Evolutionary conservation across 2,329 filamentous ascomycete species (phyloP), one percentile per base, ranked within the genome.

Genomic region (Colletotrichum liriopes): DNA sequence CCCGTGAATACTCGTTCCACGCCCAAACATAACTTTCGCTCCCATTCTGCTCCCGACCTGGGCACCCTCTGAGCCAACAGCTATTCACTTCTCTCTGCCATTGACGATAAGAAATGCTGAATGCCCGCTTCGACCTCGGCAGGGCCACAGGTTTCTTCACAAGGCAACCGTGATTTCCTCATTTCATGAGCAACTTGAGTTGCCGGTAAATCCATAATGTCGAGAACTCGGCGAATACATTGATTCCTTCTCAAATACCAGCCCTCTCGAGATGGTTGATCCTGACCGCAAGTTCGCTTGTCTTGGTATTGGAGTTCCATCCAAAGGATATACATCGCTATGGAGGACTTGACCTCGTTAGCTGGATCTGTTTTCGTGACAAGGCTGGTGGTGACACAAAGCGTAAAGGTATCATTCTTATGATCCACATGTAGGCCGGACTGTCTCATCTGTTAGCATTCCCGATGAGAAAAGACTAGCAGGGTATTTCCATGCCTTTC

Each of bases 361-460:
- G 8, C 4, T 9, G 18, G 20, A 3, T 14, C 12, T 6, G 1
- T 6, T 14, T 3, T 5, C 1, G 1, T 6, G 5, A 1, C 1
- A 14, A 23, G 7, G 11, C 2, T 8, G 5, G 0, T 32, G 29
- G 2, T 32, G 4, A 4, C 1, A 12, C 1, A 1, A 3, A 7
- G 2, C 20, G 3, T 12, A 12, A 61, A 61, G 20, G 1, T 35
- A 61, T 49, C 58, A 5, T 41, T 41, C 26, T 61, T 49, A 1
- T 49, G 23, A 16, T 61, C 29, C 12, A 61, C 41, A 0, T 35
- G 18, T 5, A 14, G 1, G 16, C 11, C 18, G 12, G 6, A 1
- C 58, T 49, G 12, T 18, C 29, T 32, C 26, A 1, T 23, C 1
- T 16, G 6, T 35, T 14, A 37, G 41, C 3, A 37, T 14, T 11